A percentile compares a stretch with the other conserved stretches of the same genome.
These are phyloP conservation scores for Verticillium tricorpus DNA, from an alignment of 2,329 filamentous ascomycete genomes.

Conservation along the genomic window DNA sequence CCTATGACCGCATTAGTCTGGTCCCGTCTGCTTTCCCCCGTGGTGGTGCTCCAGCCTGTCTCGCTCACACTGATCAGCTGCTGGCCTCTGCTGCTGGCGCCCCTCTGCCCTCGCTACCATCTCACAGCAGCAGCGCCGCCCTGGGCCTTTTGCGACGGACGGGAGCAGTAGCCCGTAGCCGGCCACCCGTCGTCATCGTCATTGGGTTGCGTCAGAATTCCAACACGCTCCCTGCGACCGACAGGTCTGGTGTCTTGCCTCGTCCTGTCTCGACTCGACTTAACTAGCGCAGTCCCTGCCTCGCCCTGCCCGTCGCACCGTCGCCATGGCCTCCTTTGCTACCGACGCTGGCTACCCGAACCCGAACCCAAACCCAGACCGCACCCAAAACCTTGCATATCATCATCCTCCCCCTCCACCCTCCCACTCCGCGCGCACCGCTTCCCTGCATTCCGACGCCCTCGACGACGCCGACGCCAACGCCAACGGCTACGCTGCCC, in stretches of 20 bases:
- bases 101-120: not conserved
- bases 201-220: not conserved
- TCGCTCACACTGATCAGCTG: not conserved
- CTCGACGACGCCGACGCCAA: not conserved
- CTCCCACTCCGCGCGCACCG: not conserved
- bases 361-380: constrained; percentile 8
- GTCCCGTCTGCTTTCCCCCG: not conserved
- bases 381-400: constrained; percentile 6
- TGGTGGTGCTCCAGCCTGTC: not conserved
- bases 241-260: not conserved
- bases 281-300: not conserved
- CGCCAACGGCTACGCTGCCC: not conserved
- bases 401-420: constrained; percentile 6
- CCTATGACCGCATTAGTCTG: constrained; percentile 1
- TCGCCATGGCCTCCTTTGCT: not conserved
- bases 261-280: not conserved
- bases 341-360: constrained; percentile 6
- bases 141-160: not conserved
- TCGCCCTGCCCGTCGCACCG: not conserved
- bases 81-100: not conserved
- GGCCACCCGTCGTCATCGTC: not conserved
- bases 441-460: not conserved
- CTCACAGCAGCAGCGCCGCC: not conserved
- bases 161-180: not conserved
- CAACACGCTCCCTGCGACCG: not conserved